phyloP scores from a whole-genome alignment of 2,329 filamentous ascomycete species.

The Talaromyces amestolkiae region DNA sequence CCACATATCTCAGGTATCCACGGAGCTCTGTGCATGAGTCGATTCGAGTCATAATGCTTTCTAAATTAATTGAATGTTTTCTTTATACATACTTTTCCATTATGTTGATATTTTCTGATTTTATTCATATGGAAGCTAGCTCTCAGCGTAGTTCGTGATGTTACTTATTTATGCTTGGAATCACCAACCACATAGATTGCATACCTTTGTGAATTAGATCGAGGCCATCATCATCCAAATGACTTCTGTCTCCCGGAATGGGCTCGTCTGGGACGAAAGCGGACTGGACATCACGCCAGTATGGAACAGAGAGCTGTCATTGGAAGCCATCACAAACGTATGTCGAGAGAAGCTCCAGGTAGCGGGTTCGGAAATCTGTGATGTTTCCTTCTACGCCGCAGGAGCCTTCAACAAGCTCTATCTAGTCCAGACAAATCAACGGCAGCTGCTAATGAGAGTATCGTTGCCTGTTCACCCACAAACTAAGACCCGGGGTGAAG shows the following conservation, averaged over 20 bases:
- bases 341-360: neutral
- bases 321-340: neutral
- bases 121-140: neutral
- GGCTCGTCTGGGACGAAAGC: neutral
- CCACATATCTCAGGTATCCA: neutral
- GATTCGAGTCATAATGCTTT: neutral
- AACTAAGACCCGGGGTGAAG: constrained; percentile 1
- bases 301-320: neutral
- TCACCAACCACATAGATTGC: neutral
- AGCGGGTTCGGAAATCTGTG: neutral
- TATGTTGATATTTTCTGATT: neutral
- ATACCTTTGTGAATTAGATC: neutral
- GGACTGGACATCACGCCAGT: neutral
- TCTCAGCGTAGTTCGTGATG: neutral
- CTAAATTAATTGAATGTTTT: neutral
- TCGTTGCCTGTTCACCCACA: constrained; percentile 5
- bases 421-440: neutral
- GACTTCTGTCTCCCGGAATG: neutral
- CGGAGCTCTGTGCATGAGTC: neutral
- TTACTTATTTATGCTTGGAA: neutral
- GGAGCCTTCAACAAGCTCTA: constrained; percentile 15
- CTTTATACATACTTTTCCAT: neutral
- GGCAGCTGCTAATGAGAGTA: neutral
- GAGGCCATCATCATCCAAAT: neutral
- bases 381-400: neutral